Evolutionary conservation across 495 filamentous ascomycete species (phyloP), one percentile per base, ranked within the genome.

Genomic region (Penicillium maclennaniae): DNA sequence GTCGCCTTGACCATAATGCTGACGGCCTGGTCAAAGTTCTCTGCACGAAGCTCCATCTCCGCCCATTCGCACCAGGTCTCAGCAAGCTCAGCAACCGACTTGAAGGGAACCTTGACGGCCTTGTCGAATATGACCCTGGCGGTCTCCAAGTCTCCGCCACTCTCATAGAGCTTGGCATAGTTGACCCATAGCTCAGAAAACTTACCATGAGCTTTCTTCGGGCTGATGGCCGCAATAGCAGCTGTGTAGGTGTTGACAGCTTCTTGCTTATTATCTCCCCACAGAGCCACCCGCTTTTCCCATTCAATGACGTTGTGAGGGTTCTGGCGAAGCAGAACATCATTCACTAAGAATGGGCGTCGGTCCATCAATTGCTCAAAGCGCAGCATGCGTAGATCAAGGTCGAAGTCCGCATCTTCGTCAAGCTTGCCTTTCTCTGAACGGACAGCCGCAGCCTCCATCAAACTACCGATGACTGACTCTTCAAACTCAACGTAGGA

Each of bases 51-150:
- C 66, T 99, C 93, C 88, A 99, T 88, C 69, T 97, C 92, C 10
- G 93, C 92, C 91, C 91, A 97, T 73, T 96, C 91, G 56, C 92
- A 92, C 95, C 95, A 99, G 78, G 91, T 95, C 58, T 97, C 93
- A 39, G 95, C 95, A 34, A 97, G 81, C 67, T 99, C 95, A 36
- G 87, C 85, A 17, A 97, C 91, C 3, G 90, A 91, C 61, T 95
- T 96, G 77, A 92, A 97, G 6, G 91, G 92, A 0, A 97, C 95
- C 62, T 96, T 97, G 61, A 96, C 89, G 39, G 95, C 93, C 70
- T 97, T 97, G 65, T 97, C 93, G 79, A 97, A 86, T 59, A 99
- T 97, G 48, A 95, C 81, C 25, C 95, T 76, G 44, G 95, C 91
- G 57, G 83, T 95, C 26, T 83, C 78, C 36, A 99, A 62, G 61